Percentiles rank a stretch among this genome's conserved stretches.
These are phyloP conservation scores for Ogataea paraovalis DNA, from an alignment of 805 yeast genomes.

Conservation along the genomic window DNA sequence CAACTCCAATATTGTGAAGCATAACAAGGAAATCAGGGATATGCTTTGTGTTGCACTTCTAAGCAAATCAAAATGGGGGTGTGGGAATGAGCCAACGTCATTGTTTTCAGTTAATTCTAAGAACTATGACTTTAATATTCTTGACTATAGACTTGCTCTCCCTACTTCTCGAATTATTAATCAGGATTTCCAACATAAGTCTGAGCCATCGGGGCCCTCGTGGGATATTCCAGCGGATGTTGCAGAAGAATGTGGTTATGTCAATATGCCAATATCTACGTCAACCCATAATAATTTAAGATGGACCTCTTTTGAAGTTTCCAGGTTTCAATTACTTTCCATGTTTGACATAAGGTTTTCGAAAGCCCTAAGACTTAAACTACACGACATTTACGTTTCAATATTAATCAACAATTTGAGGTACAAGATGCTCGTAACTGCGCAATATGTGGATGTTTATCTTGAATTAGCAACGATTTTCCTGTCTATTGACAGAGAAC, in stretches of 20 bases:
- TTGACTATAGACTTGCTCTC: conserved; percentile 27
- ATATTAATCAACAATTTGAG: conserved; percentile 57
- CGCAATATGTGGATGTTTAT: conserved; percentile 80
- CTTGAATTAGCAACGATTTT: conserved; percentile 71
- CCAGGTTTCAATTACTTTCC: conserved; percentile 55
- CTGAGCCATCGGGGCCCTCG: conserved; percentile 22
- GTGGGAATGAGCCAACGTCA: conserved; percentile 14
- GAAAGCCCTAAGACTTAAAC: conserved; percentile 52
- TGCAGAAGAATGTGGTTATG: conserved; percentile 46
- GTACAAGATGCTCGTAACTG: conserved; percentile 58
- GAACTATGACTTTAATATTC: conserved; percentile 31
- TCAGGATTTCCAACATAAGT: conserved; percentile 18
- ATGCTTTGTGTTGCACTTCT: conserved; percentile 56
- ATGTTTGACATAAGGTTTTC: conserved; percentile 71
- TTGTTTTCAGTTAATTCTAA: conserved; percentile 14
- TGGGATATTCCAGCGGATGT: conserved; percentile 47
- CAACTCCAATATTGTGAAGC: conserved; percentile 48
- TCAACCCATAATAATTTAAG: neutral
- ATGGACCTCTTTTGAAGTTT: conserved; percentile 32
- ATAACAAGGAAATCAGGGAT: conserved; percentile 43
- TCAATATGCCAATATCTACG: conserved; percentile 17
- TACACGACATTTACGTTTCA: conserved; percentile 64
- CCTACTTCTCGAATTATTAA: conserved; percentile 19
- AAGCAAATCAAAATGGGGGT: conserved; percentile 58
- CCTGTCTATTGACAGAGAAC: conserved; percentile 76